A percentile compares a stretch with the other conserved stretches of the same genome.
Evolutionary conservation across 2,329 filamentous ascomycete species (phyloP).

Genomic region (Macrophomina phaseolina): DNA sequence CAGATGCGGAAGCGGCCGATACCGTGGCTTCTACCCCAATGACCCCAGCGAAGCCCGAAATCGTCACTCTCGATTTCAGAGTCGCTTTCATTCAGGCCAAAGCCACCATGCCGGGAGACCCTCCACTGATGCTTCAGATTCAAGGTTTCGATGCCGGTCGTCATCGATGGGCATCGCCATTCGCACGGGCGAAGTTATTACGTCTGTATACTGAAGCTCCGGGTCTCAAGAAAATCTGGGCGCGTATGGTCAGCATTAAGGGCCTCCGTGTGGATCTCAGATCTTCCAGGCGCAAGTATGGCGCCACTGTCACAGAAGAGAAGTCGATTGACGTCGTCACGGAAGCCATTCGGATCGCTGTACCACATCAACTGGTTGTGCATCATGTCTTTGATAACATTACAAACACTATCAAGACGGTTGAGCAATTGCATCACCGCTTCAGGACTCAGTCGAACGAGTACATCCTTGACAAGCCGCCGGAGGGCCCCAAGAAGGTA

Average conservation of each 20-base stretch:
- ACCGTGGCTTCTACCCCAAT: slow-evolving; percentile 33
- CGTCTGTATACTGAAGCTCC: slow-evolving; percentile 90
- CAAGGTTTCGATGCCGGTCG: slow-evolving; percentile 82
- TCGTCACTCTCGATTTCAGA: slow-evolving; percentile 82
- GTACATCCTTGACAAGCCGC: slow-evolving; percentile 83
- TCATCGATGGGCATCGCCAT: slow-evolving; percentile 87
- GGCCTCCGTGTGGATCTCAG: slow-evolving; percentile 79
- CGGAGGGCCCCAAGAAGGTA: slow-evolving; percentile 83
- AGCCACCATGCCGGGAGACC: slow-evolving; percentile 84
- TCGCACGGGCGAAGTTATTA: slow-evolving; percentile 75
- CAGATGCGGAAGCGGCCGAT: slow-evolving; percentile 39
- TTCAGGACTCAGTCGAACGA: slow-evolving; percentile 88
- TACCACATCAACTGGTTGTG: slow-evolving; percentile 90
- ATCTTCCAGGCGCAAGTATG: slow-evolving; percentile 70
- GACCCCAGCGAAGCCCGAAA: slow-evolving; percentile 58
- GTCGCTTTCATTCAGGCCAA: slow-evolving; percentile 85
- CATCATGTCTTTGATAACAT: slow-evolving; percentile 94
- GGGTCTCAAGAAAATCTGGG: slow-evolving; percentile 82
- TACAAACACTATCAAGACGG: slow-evolving; percentile 84
- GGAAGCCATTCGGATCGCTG: slow-evolving; percentile 84
- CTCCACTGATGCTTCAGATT: slow-evolving; percentile 88
- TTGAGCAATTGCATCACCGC: slow-evolving; percentile 88
- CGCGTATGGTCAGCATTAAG: slow-evolving; percentile 83
- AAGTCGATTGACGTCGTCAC: slow-evolving; percentile 82
- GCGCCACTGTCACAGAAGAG: slow-evolving; percentile 68